A percentile compares a stretch with the other conserved stretches of the same genome.
Evolutionary conservation across 768 basidiomycete genomes (phyloP).

Genomic region (Termitomyces sp.): DNA sequence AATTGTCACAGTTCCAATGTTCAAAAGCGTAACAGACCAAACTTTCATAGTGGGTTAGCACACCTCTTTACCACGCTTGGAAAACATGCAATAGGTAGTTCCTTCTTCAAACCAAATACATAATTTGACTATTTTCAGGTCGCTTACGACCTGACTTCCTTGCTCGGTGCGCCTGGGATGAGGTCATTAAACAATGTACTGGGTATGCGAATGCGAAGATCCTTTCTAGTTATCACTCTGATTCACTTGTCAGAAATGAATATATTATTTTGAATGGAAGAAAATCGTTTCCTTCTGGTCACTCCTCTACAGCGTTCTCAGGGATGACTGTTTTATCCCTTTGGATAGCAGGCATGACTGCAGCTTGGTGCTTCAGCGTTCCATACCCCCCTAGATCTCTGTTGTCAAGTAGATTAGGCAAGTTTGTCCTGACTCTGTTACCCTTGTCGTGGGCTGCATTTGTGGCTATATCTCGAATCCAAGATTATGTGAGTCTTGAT

Average conservation of each 20-base stretch:
- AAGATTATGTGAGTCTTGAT: conserved; percentile 53
- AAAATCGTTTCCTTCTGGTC: conserved; percentile 65
- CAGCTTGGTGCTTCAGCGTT: conserved; percentile 47
- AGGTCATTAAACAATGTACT: conserved; percentile 39
- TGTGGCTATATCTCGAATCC: conserved; percentile 56
- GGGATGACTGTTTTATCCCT: conserved; percentile 62
- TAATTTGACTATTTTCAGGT: conserved; percentile 21
- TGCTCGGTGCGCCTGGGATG: conserved; percentile 58
- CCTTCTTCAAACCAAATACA: not conserved
- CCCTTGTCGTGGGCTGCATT: conserved; percentile 54
- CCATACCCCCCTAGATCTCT: conserved; percentile 29
- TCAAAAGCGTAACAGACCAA: not conserved
- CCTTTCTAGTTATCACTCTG: not conserved
- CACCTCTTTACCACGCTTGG: conserved; percentile 43
- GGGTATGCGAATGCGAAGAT: conserved; percentile 35
- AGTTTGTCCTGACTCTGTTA: conserved; percentile 41
- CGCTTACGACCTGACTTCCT: conserved; percentile 66
- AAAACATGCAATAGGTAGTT: conserved; percentile 55
- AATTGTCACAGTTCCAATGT: conserved; percentile 14
- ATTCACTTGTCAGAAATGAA: conserved; percentile 22
- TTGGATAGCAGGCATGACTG: conserved; percentile 61
- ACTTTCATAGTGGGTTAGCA: conserved; percentile 30
- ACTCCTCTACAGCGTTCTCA: conserved; percentile 60
- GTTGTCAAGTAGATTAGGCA: conserved; percentile 40
- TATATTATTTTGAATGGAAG: conserved; percentile 41